Base-by-base conservation (phyloP, 1,139 yeast genomes). In the Geotrichum aggregatum region DNA sequence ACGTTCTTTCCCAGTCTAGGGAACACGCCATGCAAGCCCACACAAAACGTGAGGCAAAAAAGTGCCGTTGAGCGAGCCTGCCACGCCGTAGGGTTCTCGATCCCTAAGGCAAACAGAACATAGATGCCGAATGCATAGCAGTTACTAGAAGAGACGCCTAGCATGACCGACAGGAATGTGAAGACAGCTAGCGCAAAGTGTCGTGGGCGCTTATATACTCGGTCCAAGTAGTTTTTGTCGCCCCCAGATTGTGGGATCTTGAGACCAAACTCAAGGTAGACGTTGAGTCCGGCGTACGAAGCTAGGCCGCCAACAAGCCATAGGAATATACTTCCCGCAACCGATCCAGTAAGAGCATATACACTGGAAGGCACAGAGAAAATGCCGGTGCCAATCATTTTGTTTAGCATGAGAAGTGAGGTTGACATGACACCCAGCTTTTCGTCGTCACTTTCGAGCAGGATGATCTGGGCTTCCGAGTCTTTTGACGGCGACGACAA, bases 351-450 rank as follows among this genome's bases (percentile, higher is more conserved):
- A 56, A 83, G 73, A 2, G 73, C 66, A 62, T 76, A 84, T 56
- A 87, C 85, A 18, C 87, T 81, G n/a, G 92, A 81, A 3, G 94
- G 88, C 3, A 91, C 84, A 40, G 92, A 83, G 67, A 87, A 87
- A 50, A 87, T 85, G 66, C 95, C 96, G 8, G 95, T 87, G 59
- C 96, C 96, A 60, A 87, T 76, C 83, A 86, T 86, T 67, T 95
- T 76, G 66, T 87, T 87, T 62, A 86, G 75, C 66, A 85, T 82
- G 51, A 85, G 70, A 61, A 81, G 81, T 24, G 80, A 74, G 44
- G 87, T 82, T 1, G 86, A 80, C 18, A 79, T 54, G 41, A 75
- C 67, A n/a, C 87, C 86, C 49, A 81, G 50, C 41, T 52, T 52
- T 7, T 50, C 36, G 3, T 24, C 16, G 14, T 49, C 48, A 33